Evolutionary conservation across 2,329 filamentous ascomycete species (phyloP).

Genomic region (Tolypocladium amazonense): DNA sequence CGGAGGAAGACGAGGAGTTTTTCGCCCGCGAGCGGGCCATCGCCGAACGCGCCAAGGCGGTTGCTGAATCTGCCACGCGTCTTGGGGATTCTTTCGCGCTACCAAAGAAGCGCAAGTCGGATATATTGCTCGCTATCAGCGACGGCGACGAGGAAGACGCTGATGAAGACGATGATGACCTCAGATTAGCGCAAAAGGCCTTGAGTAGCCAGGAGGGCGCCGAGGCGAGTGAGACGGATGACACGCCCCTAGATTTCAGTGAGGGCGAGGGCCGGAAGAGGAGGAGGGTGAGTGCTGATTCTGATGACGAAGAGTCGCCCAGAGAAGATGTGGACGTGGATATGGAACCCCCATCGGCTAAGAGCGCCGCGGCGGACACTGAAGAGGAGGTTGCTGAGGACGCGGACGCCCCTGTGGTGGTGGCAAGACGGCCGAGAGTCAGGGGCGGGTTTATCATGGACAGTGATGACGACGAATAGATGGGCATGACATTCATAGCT

Average conservation of each 20-base stretch:
- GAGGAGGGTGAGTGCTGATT: slow-evolving; percentile 20
- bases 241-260: slow-evolving; percentile 18
- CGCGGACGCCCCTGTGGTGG: slow-evolving; percentile 10
- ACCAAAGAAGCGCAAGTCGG: slow-evolving; percentile 17
- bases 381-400: slow-evolving; percentile 19
- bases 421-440: slow-evolving; percentile 30
- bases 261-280: slow-evolving; percentile 26
- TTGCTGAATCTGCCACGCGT: slow-evolving; percentile 14
- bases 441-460: slow-evolving; percentile 47
- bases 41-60: slow-evolving; percentile 39
- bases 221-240: slow-evolving; percentile 14
- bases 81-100: slow-evolving; percentile 1
- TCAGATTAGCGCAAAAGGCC: slow-evolving; percentile 10
- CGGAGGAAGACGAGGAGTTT: slow-evolving; percentile 59
- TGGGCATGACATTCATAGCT: background rate
- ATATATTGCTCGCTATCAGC: slow-evolving; percentile 13
- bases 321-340: slow-evolving; percentile 12
- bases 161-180: slow-evolving; percentile 9
- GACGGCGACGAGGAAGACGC: slow-evolving; percentile 13
- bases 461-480: slow-evolving; percentile 44
- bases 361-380: background rate
- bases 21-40: slow-evolving; percentile 59
- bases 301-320: slow-evolving; percentile 8
- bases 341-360: slow-evolving; percentile 9
- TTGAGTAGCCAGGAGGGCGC: slow-evolving; percentile 13